Base-by-base conservation (phyloP, 441 rosid genomes). In the Pelargonium australe region DNA sequence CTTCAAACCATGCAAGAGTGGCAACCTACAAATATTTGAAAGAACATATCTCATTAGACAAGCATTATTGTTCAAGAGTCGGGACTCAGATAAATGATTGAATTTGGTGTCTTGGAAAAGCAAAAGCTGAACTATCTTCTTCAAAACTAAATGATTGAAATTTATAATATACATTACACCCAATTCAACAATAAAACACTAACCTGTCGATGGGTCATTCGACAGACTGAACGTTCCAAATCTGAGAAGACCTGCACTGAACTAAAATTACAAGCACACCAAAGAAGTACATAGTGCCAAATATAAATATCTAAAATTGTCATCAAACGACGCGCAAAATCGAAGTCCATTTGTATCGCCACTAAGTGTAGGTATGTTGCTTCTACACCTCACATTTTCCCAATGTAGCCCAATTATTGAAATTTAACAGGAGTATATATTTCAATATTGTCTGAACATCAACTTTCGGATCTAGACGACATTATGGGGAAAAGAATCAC, bases 1-100 rank as follows among this genome's bases (percentile, higher is more conserved):
- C 98, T 81, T 95, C 99, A 83, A 95, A 92, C 99, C 99, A 95
- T 19, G 99, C 99, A 77, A 92, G 78, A 37, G 99, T 92, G 68
- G 98, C 98, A 63, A 95, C 99, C 99, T 92, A 79, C 75, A 76
- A 9, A 45, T 34, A 69, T 65, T 69, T 62, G 64, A 72, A 65
- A 68, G 70, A 62, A 64, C 41, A 60, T 76, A 63, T 68, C 40
- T 37, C 7, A 37, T 37, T 37, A 37, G 41, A 7, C 8, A 37
- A 37, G 41, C 8, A 7, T 37, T 37, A 37, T 37, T 37, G 41
- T 37, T 37, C 41, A 37, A 6, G 41, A 37, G 41, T 37, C 1
- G 41, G 41, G 41, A 37, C 41, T 37, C 41, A 31, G 37, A 31
- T 31, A 31, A 31, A 31, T 31, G 37, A 31, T 31, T 31, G 37